Conservation (phyloP, 768 basidiomycete species). For the Trametopsis cervina region DNA sequence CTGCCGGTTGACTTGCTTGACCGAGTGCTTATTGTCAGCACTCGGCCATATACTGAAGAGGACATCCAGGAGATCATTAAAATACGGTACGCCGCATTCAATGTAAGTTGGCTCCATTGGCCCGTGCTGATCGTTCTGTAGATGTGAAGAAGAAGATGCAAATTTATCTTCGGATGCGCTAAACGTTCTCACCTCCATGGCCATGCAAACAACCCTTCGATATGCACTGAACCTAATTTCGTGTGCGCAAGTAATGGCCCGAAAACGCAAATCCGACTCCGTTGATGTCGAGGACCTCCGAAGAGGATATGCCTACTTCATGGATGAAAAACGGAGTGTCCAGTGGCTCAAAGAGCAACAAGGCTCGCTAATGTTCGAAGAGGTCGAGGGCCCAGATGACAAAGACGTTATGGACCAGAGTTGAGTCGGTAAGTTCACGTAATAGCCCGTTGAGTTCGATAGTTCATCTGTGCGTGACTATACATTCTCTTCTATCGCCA, state of each 20-base stretch:
- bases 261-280: conserved; percentile 69
- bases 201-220: conserved; percentile 81
- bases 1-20: conserved; percentile 93
- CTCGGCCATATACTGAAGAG: conserved; percentile 73
- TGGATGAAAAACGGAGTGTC: conserved; percentile 89
- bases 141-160: conserved; percentile 95
- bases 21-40: conserved; percentile 93
- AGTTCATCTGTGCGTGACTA: conserved; percentile 9
- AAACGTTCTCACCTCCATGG: conserved; percentile 83
- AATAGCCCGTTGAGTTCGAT: not conserved
- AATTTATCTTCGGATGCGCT: conserved; percentile 66
- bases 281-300: conserved; percentile 86
- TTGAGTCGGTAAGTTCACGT: conserved; percentile 8
- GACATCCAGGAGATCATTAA: conserved; percentile 90
- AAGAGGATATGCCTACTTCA: conserved; percentile 81
- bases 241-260: conserved; percentile 79
- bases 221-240: conserved; percentile 92
- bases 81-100: conserved; percentile 80
- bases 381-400: conserved; percentile 35
- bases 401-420: conserved; percentile 31
- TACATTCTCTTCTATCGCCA: not conserved
- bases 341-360: conserved; percentile 88
- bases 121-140: conserved; percentile 21
- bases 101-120: no score
- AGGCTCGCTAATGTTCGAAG: conserved; percentile 68